These are phyloP conservation scores for Apiospora hydei DNA, from an alignment of 2,329 filamentous ascomycete species.

Conservation along the genomic window DNA sequence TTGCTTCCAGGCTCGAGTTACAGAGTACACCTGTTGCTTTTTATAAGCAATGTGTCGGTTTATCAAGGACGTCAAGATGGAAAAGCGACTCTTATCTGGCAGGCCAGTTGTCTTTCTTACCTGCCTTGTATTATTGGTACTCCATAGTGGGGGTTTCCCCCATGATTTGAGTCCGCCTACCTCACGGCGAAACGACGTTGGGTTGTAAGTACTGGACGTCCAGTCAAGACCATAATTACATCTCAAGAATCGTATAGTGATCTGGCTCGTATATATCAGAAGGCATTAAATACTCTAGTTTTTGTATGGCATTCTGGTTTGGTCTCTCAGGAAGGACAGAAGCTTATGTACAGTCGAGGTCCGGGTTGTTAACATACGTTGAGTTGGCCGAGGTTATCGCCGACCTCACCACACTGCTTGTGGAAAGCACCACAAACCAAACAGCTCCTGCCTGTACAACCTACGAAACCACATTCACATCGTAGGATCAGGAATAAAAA, in stretches of 20 bases:
- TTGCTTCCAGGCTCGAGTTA: background rate
- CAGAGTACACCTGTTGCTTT: background rate
- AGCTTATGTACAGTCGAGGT: background rate
- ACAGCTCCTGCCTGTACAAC: background rate
- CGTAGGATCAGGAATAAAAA: background rate
- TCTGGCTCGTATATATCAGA: background rate
- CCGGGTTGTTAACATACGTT: background rate
- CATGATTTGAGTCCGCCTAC: background rate
- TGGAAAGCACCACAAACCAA: background rate
- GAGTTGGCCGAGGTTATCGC: background rate
- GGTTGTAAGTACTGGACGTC: background rate
- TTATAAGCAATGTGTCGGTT: background rate
- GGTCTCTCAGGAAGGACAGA: background rate
- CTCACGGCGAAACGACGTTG: background rate
- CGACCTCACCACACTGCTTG: background rate
- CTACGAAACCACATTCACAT: background rate
- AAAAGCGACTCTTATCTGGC: background rate
- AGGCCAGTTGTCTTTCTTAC: background rate
- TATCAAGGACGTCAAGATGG: background rate
- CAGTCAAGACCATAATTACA: background rate
- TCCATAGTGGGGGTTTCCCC: background rate
- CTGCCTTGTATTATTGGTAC: background rate
- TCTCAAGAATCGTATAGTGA: background rate
- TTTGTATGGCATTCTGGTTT: background rate
- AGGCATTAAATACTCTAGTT: background rate